Conservation (phyloP, 805 yeast genomes). For the Clavispora carvajalis region DNA sequence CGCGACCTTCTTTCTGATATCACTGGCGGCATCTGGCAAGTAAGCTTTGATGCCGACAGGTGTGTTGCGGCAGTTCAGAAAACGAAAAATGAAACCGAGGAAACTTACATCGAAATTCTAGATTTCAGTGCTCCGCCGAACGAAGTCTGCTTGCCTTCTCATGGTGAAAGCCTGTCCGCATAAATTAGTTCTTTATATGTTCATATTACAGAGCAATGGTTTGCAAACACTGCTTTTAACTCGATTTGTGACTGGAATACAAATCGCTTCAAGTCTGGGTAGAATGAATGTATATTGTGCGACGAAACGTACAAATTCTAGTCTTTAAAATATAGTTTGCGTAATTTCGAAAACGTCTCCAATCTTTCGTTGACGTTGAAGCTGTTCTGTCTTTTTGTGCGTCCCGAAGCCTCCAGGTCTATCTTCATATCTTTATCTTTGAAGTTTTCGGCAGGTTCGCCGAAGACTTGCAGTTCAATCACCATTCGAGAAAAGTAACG, state of each 20-base stretch:
- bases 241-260: too few relatives aligned
- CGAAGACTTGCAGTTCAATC: slow-evolving; percentile 15
- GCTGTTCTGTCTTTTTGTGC: slow-evolving; percentile 15
- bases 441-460: slow-evolving; percentile 25
- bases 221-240: too few relatives aligned
- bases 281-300: neutral
- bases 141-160: neutral
- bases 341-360: slow-evolving; percentile 28
- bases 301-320: neutral
- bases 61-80: slow-evolving; percentile 89
- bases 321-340: slow-evolving; percentile 29
- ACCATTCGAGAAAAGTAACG: slow-evolving; percentile 23
- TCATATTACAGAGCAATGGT: too few relatives aligned
- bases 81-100: slow-evolving; percentile 40
- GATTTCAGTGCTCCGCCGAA: slow-evolving; percentile 54
- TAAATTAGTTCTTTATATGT: neutral
- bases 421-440: slow-evolving; percentile 12
- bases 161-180: neutral
- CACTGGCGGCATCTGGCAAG: slow-evolving; percentile 92
- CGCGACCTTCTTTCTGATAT: slow-evolving; percentile 69
- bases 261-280: too few relatives aligned
- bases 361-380: slow-evolving; percentile 30
- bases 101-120: slow-evolving; percentile 75
- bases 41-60: slow-evolving; percentile 72
- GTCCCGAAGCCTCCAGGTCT: slow-evolving; percentile 3